Evolutionary conservation across 2,329 filamentous ascomycete genomes (phyloP).

Genomic region (Trichoderma cornu-damae): DNA sequence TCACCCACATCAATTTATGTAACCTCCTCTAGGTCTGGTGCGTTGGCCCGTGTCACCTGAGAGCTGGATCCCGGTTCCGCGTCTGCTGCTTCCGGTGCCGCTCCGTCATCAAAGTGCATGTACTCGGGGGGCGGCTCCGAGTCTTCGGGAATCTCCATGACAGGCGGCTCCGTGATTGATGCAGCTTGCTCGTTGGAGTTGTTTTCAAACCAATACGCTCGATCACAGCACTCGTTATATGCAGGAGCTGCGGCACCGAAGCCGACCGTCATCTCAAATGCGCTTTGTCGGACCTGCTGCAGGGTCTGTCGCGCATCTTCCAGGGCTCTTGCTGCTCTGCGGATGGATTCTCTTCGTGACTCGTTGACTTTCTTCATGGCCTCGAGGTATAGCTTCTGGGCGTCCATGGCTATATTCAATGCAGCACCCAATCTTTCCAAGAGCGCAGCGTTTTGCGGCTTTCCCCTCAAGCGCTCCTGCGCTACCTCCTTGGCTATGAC

Average conservation of each 20-base stretch:
- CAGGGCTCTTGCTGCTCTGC: conserved; percentile 4
- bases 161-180: neutral
- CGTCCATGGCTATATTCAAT: neutral
- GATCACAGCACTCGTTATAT: conserved; percentile 18
- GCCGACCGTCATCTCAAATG: conserved; percentile 16
- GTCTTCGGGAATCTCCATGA: conserved; percentile 15
- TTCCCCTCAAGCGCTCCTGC: neutral
- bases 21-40: neutral
- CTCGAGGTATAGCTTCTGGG: conserved; percentile 1
- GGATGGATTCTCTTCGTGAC: neutral
- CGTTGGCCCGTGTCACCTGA: neutral
- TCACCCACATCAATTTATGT: neutral
- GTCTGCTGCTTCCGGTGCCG: neutral
- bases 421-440: conserved; percentile 3
- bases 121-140: conserved; percentile 7
- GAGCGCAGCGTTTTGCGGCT: neutral
- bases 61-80: neutral
- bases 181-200: conserved; percentile 3
- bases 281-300: conserved; percentile 18
- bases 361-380: conserved; percentile 13
- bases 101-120: neutral
- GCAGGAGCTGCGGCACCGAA: conserved; percentile 18
- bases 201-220: conserved; percentile 3
- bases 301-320: conserved; percentile 13
- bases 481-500: neutral